Evolutionary conservation across 306 rosid genomes (phyloP).

Genomic region (Ziziphus jujuba): DNA sequence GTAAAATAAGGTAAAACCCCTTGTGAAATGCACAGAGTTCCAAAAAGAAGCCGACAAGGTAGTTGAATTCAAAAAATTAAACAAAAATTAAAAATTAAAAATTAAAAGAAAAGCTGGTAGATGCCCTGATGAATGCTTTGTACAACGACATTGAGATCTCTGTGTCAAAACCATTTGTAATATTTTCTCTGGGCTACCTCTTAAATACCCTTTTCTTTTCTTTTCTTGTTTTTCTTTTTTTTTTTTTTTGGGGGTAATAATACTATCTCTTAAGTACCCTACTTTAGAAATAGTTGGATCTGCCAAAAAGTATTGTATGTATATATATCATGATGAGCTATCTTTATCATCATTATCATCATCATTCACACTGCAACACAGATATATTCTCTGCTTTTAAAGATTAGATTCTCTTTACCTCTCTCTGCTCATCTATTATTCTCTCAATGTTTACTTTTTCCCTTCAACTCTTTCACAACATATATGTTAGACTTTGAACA

Average conservation of each 20-base stretch:
- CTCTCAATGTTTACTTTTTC: not conserved
- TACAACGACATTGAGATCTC: constrained; percentile 20
- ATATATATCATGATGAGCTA: not conserved
- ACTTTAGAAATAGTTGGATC: constrained; percentile 10
- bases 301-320: constrained; percentile 7
- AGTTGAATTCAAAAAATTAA: constrained; percentile 26
- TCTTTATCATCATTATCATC: constrained; percentile 19
- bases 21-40: not conserved
- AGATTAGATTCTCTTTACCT: constrained; percentile 11
- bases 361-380: not conserved
- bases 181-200: not conserved
- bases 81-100: not conserved
- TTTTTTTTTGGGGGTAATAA: too few species aligned
- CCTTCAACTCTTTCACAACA: too few species aligned
- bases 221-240: too few species aligned
- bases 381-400: constrained; percentile 25
- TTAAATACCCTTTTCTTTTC: too few species aligned
- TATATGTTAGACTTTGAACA: too few species aligned
- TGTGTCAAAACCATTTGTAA: constrained; percentile 5
- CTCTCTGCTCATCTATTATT: not conserved
- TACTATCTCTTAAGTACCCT: not conserved
- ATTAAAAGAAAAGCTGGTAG: constrained; percentile 36
- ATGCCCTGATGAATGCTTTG: constrained; percentile 26
- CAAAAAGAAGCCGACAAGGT: constrained; percentile 37
- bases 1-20: not conserved